Evolutionary conservation across 164 flowering plant genomes (phyloP).

Genomic region (Piper longum): DNA sequence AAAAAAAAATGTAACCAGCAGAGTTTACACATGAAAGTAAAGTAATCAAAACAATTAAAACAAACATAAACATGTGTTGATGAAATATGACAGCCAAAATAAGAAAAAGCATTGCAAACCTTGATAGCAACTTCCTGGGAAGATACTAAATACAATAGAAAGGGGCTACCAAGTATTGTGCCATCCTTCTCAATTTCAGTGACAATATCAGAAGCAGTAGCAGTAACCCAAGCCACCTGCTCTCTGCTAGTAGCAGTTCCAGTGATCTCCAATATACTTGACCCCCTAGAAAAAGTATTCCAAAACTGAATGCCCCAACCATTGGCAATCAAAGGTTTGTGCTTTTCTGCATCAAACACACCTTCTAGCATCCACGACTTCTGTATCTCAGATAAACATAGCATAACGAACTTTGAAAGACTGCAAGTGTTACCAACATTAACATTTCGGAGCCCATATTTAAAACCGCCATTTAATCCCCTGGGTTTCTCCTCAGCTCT

Average conservation of each 20-base stretch:
- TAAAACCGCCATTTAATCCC: not conserved
- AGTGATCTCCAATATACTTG: conserved; percentile 49
- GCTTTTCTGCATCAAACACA: conserved; percentile 11
- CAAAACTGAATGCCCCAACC: conserved; percentile 82
- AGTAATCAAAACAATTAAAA: not conserved
- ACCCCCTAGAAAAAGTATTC: conserved; percentile 41
- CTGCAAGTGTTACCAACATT: conserved; percentile 11
- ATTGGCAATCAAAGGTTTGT: conserved; percentile 33
- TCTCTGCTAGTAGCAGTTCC: conserved; percentile 34
- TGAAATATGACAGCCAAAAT: not conserved
- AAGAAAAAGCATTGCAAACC: conserved; percentile 27
- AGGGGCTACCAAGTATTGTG: conserved; percentile 33
- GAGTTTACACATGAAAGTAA: not conserved
- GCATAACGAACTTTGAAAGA: conserved; percentile 61
- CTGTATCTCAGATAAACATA: conserved; percentile 68
- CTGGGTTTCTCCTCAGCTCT: conserved; percentile 4
- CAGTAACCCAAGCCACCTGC: conserved; percentile 79
- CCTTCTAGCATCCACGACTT: conserved; percentile 26
- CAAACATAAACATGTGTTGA: not conserved
- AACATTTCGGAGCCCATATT: not conserved
- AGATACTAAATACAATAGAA: conserved; percentile 64
- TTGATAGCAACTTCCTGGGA: conserved; percentile 46
- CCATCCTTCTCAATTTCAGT: conserved; percentile 55
- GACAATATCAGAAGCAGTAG: conserved; percentile 63
- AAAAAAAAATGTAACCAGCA: not conserved